A percentile compares a stretch with the other conserved stretches of the same genome.
Conservation (phyloP, 2,329 filamentous ascomycete species). For the Verticillium zaregamsianum region DNA sequence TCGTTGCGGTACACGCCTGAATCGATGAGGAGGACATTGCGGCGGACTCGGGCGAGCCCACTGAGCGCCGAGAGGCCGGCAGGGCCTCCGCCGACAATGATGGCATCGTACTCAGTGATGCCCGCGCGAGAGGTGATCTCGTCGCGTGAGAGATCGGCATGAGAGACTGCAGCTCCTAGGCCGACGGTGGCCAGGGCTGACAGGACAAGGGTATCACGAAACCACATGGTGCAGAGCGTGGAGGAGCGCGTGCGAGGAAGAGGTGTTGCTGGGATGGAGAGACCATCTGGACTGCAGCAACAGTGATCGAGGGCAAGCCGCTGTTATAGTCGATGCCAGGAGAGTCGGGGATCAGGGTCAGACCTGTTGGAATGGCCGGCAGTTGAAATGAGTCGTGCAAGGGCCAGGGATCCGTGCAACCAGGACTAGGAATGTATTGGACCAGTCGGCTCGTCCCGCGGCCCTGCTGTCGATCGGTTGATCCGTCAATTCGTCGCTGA, state of each 20-base stretch:
- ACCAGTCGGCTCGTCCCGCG: background rate
- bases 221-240: background rate
- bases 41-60: conserved; percentile 53
- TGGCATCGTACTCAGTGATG: conserved; percentile 42
- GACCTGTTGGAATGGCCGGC: background rate
- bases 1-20: conserved; percentile 55
- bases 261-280: background rate
- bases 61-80: conserved; percentile 50
- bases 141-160: background rate
- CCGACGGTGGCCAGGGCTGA: conserved; percentile 3
- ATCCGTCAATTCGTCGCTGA: background rate
- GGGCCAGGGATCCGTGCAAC: background rate
- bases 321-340: background rate
- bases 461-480: background rate
- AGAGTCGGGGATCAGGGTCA: background rate
- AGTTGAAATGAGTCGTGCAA: background rate
- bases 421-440: background rate
- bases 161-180: conserved; percentile 1
- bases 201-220: background rate
- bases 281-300: no score
- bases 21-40: conserved; percentile 53
- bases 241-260: background rate
- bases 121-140: background rate
- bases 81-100: conserved; percentile 55
- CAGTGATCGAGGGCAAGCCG: background rate